Percentiles rank a stretch among this genome's conserved stretches.
Evolutionary conservation across 768 basidiomycete genomes (phyloP).

Genomic region (Bullera alba): DNA sequence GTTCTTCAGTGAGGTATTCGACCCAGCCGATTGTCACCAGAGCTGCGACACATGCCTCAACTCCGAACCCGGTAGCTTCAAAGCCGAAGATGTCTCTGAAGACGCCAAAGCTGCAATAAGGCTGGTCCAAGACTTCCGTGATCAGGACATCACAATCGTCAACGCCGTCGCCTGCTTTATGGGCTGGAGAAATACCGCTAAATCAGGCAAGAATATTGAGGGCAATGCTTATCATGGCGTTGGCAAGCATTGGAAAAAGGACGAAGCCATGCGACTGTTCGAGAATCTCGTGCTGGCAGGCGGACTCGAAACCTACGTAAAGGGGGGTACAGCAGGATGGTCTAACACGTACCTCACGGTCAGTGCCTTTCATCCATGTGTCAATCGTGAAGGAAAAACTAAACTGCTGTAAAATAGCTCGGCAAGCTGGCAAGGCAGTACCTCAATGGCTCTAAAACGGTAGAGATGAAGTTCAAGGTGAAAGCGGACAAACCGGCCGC

Average conservation of each 20-base stretch:
- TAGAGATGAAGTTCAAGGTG: slow-evolving; percentile 31
- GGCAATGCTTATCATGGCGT: slow-evolving; percentile 53
- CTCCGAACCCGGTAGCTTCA: slow-evolving; percentile 48
- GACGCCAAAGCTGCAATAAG: slow-evolving; percentile 56
- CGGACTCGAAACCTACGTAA: slow-evolving; percentile 53
- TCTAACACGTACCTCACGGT: slow-evolving; percentile 47
- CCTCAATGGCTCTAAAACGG: slow-evolving; percentile 17
- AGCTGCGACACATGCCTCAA: slow-evolving; percentile 79
- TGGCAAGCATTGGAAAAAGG: slow-evolving; percentile 51
- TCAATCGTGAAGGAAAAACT: neutral
- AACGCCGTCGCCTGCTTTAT: slow-evolving; percentile 61
- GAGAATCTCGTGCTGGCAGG: slow-evolving; percentile 54
- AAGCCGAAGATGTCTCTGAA: slow-evolving; percentile 56
- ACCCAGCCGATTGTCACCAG: slow-evolving; percentile 57
- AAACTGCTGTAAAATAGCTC: slow-evolving; percentile 15
- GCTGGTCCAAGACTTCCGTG: slow-evolving; percentile 53
- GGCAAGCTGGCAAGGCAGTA: slow-evolving; percentile 11
- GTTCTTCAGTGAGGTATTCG: slow-evolving; percentile 82
- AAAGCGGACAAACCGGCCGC: slow-evolving; percentile 11
- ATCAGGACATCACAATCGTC: slow-evolving; percentile 56
- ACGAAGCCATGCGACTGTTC: slow-evolving; percentile 61
- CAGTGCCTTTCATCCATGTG: slow-evolving; percentile 2
- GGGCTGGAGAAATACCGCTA: slow-evolving; percentile 55
- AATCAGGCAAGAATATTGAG: slow-evolving; percentile 53
- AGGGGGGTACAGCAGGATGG: slow-evolving; percentile 48